phyloP scores from a whole-genome alignment of 2,329 filamentous ascomycete species.

The Alternaria sp. region DNA sequence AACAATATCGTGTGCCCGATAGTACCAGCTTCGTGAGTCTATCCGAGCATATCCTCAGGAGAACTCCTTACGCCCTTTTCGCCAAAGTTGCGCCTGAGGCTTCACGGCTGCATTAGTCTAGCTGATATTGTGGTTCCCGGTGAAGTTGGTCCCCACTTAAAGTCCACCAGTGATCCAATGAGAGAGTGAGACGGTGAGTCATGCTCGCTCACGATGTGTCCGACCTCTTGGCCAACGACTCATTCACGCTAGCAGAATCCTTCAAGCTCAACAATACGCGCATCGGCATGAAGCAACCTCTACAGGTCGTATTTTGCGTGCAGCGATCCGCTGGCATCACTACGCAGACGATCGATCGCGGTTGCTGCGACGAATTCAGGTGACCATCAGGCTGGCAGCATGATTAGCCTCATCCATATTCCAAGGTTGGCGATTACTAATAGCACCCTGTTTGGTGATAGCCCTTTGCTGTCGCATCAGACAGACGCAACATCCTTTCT shows the following conservation, averaged over 20 bases:
- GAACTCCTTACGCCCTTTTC: slow-evolving; percentile 4
- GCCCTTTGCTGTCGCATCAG: not conserved
- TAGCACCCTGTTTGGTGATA: not conserved
- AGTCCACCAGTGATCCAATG: slow-evolving; percentile 11
- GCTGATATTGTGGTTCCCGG: not conserved
- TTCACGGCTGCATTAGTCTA: not conserved
- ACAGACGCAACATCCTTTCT: not conserved
- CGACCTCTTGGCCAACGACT: slow-evolving; percentile 2
- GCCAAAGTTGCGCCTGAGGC: slow-evolving; percentile 2
- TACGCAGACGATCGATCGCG: not conserved
- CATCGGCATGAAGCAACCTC: slow-evolving; percentile 2
- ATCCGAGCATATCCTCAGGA: not conserved
- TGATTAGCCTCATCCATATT: not conserved
- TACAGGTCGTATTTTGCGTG: not conserved
- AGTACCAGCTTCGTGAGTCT: not conserved
- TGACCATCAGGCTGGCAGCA: not conserved
- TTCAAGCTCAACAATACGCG: not conserved
- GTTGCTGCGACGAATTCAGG: not conserved
- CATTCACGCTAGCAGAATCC: not conserved
- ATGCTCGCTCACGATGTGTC: slow-evolving; percentile 26
- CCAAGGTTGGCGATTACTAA: not conserved
- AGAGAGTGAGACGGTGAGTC: slow-evolving; percentile 24
- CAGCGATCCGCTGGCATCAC: slow-evolving; percentile 1
- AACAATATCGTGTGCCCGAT: not conserved
- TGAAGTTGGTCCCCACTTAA: not conserved